Base-by-base conservation (phyloP, 371 early-diverging fungal species). In the Mucor velutinosus region DNA sequence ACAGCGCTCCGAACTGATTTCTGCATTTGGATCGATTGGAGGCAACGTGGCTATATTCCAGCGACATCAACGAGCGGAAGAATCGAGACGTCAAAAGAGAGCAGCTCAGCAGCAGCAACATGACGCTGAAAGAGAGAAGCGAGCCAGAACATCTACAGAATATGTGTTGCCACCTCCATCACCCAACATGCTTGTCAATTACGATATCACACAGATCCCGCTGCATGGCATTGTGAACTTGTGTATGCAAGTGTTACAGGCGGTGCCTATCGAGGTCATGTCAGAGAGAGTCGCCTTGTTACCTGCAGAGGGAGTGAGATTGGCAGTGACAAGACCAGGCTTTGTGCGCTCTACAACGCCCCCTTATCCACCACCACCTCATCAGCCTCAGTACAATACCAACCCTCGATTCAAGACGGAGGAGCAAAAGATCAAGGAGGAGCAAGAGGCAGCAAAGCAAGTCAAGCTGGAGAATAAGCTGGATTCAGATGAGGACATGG, bases 11-110 rank as follows among this genome's bases (percentile, higher is more conserved):
- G 81, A 81, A 11, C 43, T 84, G 29, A 71, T 84, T 12, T 37
- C 71, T 29, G 76, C 73, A 30, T 81, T 81, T 65, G 77, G 71
- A 4, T 41, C 72, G 0, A 70, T 80, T 10, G 81, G 81, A 45
- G 84, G 84, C 39, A 81, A 84, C 43, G 66, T 74, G 4, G 78
- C 80, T 11, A 76, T 77, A 25, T 84, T 84, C 30, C 75, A 71
- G 21, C 71, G 51, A 45, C 57, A 77, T 11, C 69, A 75, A 30
- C 62, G 76, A 43, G 49, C 65, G 6, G 74, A 74, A 2, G 77
- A 75, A 61, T 25, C 66, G n/a, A 73, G 67, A 58, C 55, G 75
- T 25, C 53, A 60, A 12, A 71, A 69, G 30, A 56, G 70, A 59
- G 63, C 32, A n/a, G 60, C 23, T 4, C 43, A 55, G 1, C 21